Conservation (phyloP, 1,284 basidiomycete genomes). For the Heliocybe sulcata region DNA sequence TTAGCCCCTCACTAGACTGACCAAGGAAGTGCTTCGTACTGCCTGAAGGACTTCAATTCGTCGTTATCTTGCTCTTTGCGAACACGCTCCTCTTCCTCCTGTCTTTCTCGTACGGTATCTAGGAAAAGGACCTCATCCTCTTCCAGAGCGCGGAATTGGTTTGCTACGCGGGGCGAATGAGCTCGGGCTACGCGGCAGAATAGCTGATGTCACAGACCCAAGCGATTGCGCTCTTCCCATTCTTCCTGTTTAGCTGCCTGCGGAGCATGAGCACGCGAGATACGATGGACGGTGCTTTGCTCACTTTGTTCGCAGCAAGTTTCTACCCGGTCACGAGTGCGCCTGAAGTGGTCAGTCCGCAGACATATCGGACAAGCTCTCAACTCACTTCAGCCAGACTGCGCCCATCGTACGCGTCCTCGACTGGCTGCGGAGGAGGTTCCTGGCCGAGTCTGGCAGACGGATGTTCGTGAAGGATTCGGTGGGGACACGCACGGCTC, state of each 20-base stretch:
- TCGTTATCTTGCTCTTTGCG: constrained; percentile 74
- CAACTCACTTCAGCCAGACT: constrained; percentile 81
- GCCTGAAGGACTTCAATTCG: constrained; percentile 73
- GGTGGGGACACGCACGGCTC: constrained; percentile 1
- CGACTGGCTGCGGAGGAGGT: constrained; percentile 70
- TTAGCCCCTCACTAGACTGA: no score
- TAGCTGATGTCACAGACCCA: constrained; percentile 39
- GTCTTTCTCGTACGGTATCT: constrained; percentile 72
- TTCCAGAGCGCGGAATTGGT: constrained; percentile 87
- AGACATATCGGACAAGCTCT: constrained; percentile 7
- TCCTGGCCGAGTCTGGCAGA: constrained; percentile 71
- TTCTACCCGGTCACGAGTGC: constrained; percentile 39
- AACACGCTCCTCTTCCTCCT: constrained; percentile 67
- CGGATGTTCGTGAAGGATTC: constrained; percentile 5
- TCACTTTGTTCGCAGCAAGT: constrained; percentile 76
- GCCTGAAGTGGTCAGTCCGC: constrained; percentile 28
- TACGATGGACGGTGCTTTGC: constrained; percentile 14
- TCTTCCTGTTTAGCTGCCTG: constrained; percentile 87
- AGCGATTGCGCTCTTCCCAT: constrained; percentile 90
- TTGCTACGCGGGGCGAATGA: constrained; percentile 40
- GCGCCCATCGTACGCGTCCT: constrained; percentile 79
- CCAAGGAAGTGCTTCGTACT: constrained; percentile 42
- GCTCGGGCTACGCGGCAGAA: constrained; percentile 4
- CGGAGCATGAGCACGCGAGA: constrained; percentile 16
- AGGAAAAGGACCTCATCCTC: constrained; percentile 89